Evolutionary conservation across 1,284 basidiomycete genomes (phyloP), one percentile per base, ranked within the genome.

Genomic region (Caloboletus firmus): DNA sequence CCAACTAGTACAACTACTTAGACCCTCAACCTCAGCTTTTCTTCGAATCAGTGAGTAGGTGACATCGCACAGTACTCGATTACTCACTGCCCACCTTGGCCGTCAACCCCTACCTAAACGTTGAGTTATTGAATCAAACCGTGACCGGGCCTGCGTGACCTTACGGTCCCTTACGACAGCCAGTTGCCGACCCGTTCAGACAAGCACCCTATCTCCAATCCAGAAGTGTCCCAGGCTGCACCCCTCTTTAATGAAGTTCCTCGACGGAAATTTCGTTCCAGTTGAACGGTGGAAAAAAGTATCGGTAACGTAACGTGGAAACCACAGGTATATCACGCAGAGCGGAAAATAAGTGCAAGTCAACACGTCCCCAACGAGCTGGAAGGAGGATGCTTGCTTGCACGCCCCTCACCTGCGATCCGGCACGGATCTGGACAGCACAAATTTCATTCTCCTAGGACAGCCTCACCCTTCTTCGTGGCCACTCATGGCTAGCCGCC

Each of bases 261-360:
- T 58, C 49, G 49, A 54, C 34, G 52, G 58, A 51, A 58, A 61
- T 62, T 49, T 52, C 48, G 20, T 54, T n/a, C 43, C 40, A 43
- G 43, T 28, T 28, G 40, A 42, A 55, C 34, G 41, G 41, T 41
- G 36, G 40, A 53, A 51, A 51, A 46, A 51, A 47, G 11, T 43
- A 45, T 44, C 13, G 44, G 52, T 68, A 60, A 64, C 63, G 63
- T 66, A 68, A 64, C 52, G 58, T 61, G 60, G 62, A 63, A 62
- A 57, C 51, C 43, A 31, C 41, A 51, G 43, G 37, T 43, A 39
- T 52, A 51, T 58, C 54, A 32, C 60, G 49, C 45, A 43, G 50
- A 30, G 55, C 49, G 60, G 61, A 65, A 55, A 62, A 51, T 51
- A 50, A 52, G 42, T 39, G 40, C 36, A 15, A 26, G 39, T 51